Percentiles rank a stretch among this genome's conserved stretches.
Evolutionary conservation across 306 rosid species (phyloP).

Genomic region (Fagus crenata): DNA sequence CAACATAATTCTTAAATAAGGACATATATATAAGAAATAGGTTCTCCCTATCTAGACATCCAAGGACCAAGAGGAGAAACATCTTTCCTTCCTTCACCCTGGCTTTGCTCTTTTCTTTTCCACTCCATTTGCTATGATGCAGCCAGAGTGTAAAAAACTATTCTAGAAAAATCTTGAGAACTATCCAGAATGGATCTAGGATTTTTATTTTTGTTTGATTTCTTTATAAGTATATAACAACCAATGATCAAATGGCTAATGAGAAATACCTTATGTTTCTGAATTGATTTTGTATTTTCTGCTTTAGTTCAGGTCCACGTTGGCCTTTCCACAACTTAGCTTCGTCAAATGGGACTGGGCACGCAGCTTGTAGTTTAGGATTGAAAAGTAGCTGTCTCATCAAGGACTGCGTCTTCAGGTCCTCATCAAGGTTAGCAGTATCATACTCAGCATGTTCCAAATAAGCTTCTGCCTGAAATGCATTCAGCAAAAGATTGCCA

Average conservation of each 20-base stretch:
- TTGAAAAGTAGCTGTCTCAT: constrained; percentile 71
- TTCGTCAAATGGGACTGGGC: constrained; percentile 97
- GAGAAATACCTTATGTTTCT: constrained; percentile 77
- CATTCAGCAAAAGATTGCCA: constrained; percentile 31
- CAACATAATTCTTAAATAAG: not conserved
- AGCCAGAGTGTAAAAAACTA: not conserved
- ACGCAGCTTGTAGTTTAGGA: constrained; percentile 86
- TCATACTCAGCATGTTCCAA: constrained; percentile 94
- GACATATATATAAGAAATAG: not conserved
- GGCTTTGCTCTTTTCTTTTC: not conserved
- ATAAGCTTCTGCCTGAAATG: constrained; percentile 75
- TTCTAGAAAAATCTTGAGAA: constrained; percentile 2
- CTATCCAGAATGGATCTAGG: not conserved
- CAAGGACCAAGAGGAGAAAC: not conserved
- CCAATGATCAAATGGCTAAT: constrained; percentile 8
- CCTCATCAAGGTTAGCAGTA: constrained; percentile 71
- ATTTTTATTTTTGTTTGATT: not conserved
- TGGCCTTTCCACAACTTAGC: constrained; percentile 98
- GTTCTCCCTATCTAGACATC: not conserved
- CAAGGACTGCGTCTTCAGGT: constrained; percentile 79
- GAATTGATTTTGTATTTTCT: constrained; percentile 85
- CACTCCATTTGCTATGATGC: not conserved
- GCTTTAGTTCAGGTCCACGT: constrained; percentile 92
- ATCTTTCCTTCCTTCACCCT: not conserved
- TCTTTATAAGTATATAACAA: not conserved